phyloP scores from a whole-genome alignment of 1,284 basidiomycete species.

The Cystobasidium pallidum region DNA sequence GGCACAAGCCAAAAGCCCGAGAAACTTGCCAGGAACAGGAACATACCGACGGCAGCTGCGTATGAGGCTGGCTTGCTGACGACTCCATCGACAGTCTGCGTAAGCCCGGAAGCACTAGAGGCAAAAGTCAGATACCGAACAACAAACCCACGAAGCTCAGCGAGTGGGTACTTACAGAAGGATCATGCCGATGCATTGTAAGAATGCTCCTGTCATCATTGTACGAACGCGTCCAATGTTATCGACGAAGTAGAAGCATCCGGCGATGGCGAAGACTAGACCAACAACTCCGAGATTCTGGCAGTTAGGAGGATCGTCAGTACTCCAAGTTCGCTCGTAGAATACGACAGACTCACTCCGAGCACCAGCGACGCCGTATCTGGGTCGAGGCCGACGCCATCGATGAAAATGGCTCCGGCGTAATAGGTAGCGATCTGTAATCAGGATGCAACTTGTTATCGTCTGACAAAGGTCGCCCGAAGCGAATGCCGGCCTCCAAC shows the following conservation, averaged over 20 bases:
- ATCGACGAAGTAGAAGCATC: slow-evolving; percentile 45
- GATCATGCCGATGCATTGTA: slow-evolving; percentile 47
- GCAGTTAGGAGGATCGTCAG: neutral
- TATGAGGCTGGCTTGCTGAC: slow-evolving; percentile 38
- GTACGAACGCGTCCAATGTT: slow-evolving; percentile 44
- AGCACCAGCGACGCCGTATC: slow-evolving; percentile 45
- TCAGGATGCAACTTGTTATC: neutral
- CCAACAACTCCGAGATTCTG: slow-evolving; percentile 38
- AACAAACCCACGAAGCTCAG: neutral
- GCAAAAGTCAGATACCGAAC: neutral
- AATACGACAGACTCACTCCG: slow-evolving; percentile 41
- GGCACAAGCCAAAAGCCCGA: slow-evolving; percentile 40
- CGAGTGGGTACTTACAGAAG: slow-evolving; percentile 38
- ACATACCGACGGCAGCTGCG: slow-evolving; percentile 47
- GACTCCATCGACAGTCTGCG: slow-evolving; percentile 41
- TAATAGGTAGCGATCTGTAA: slow-evolving; percentile 47
- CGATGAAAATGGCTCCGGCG: slow-evolving; percentile 49
- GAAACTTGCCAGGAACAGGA: slow-evolving; percentile 46
- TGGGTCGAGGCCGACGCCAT: slow-evolving; percentile 43
- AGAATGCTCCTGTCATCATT: slow-evolving; percentile 45
- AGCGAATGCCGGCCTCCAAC: neutral
- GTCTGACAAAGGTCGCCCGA: neutral
- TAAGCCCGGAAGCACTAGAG: slow-evolving; percentile 21
- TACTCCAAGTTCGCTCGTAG: slow-evolving; percentile 36
- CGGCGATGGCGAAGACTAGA: slow-evolving; percentile 39